These are phyloP conservation scores for Hirschioporus abietinus DNA, from an alignment of 768 basidiomycete species.

Conservation along the genomic window DNA sequence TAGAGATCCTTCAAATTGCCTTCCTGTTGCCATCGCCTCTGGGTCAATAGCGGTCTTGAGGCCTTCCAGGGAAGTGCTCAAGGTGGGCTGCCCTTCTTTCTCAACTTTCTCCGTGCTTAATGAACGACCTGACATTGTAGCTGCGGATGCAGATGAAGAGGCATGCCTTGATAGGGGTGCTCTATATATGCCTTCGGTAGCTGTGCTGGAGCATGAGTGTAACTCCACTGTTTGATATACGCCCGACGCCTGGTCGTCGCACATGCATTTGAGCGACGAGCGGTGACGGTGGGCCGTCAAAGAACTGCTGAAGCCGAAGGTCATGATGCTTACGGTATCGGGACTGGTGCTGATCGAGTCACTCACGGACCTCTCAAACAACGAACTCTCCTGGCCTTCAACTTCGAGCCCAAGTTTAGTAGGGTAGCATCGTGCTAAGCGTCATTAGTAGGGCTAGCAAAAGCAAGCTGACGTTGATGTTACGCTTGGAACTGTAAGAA, in stretches of 20 bases:
- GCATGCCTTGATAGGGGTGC: slow-evolving; percentile 3
- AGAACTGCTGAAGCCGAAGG: not conserved
- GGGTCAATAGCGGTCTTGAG: slow-evolving; percentile 35
- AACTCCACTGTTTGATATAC: not conserved
- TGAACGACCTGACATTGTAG: not conserved
- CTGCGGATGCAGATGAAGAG: not conserved
- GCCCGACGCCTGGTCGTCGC: slow-evolving; percentile 2
- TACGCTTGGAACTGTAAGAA: not conserved
- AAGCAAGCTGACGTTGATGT: not conserved
- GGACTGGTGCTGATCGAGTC: not conserved
- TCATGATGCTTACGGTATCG: not conserved
- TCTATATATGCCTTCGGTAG: not conserved
- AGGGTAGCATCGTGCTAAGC: too few relatives aligned
- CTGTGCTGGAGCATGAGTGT: not conserved
- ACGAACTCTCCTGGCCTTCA: not conserved
- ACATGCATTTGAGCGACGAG: not conserved
- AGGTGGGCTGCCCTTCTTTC: slow-evolving; percentile 22
- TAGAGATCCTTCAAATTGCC: slow-evolving; percentile 21
- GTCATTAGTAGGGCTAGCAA: too few relatives aligned
- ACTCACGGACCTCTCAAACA: not conserved
- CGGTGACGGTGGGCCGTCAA: not conserved
- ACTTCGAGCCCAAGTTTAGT: not conserved
- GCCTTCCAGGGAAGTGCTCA: slow-evolving; percentile 49
- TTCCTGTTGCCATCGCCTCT: slow-evolving; percentile 21
- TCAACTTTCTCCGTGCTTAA: not conserved